Percentiles rank a stretch among this genome's conserved stretches.
These are phyloP conservation scores for Didymosphaeria variabile DNA, from an alignment of 2,329 filamentous ascomycete species.

Conservation along the genomic window DNA sequence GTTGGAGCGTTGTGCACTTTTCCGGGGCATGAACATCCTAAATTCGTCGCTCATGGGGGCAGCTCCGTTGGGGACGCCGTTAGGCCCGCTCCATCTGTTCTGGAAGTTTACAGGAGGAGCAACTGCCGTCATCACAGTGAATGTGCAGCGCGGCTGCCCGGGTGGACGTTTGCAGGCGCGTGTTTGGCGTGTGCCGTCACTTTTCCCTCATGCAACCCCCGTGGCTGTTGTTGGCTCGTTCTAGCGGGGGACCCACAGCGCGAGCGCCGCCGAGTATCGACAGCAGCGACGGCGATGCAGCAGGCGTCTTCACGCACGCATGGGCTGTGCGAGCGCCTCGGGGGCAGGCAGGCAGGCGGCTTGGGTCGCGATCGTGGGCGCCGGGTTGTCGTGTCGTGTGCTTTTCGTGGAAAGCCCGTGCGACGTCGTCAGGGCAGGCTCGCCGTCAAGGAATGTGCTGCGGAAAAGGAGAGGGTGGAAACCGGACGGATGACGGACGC, in stretches of 20 bases:
- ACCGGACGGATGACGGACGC: slow-evolving; percentile 20
- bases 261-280: slow-evolving; percentile 30
- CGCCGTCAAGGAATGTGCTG: slow-evolving; percentile 6
- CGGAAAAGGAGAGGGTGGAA: slow-evolving; percentile 16
- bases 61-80: slow-evolving; percentile 67
- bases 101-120: slow-evolving; percentile 71
- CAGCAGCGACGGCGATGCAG: slow-evolving; percentile 24
- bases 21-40: slow-evolving; percentile 89
- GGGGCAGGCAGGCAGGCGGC: slow-evolving; percentile 23
- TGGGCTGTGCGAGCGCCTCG: slow-evolving; percentile 31
- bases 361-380: background rate
- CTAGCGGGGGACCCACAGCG: slow-evolving; percentile 43
- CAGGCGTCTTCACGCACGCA: slow-evolving; percentile 33
- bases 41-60: slow-evolving; percentile 85
- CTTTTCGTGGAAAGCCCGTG: slow-evolving; percentile 42
- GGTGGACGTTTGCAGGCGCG: slow-evolving; percentile 26
- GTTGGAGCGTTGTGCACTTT: slow-evolving; percentile 84
- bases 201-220: slow-evolving; percentile 34
- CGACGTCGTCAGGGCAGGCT: slow-evolving; percentile 30
- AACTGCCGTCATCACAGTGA: slow-evolving; percentile 69
- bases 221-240: slow-evolving; percentile 25
- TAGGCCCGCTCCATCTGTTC: slow-evolving; percentile 69
- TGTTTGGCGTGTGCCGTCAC: slow-evolving; percentile 31
- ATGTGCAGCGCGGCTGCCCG: slow-evolving; percentile 32
- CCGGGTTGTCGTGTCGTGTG: slow-evolving; percentile 48